Evolutionary conservation across 2,329 filamentous ascomycete species (phyloP).

Genomic region (Geosmithia putterillii): DNA sequence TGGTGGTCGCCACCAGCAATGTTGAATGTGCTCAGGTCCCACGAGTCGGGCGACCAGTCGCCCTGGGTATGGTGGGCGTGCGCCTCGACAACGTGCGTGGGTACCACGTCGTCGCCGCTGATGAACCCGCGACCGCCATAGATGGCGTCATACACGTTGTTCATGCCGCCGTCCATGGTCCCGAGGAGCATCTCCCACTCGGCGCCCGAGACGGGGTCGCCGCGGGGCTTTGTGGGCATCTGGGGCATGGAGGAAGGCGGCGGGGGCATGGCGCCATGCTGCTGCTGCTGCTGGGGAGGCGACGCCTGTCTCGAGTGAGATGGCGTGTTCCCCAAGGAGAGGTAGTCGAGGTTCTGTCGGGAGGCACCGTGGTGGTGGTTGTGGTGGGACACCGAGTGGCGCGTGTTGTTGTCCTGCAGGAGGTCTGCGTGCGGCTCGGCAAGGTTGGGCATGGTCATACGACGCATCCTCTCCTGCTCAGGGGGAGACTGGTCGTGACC

Average conservation of each 20-base stretch:
- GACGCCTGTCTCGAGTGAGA: slow-evolving; percentile 36
- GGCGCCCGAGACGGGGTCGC: slow-evolving; percentile 38
- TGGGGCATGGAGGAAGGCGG: background rate
- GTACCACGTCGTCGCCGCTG: slow-evolving; percentile 20
- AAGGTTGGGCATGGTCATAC: slow-evolving; percentile 39
- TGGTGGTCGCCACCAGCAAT: too few species aligned
- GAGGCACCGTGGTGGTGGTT: background rate
- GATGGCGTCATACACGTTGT: slow-evolving; percentile 76
- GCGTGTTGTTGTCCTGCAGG: background rate
- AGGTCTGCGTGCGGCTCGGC: slow-evolving; percentile 21
- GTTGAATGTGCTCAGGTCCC: slow-evolving; percentile 39
- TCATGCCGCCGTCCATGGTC: slow-evolving; percentile 65
- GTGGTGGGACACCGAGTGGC: background rate
- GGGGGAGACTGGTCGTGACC: slow-evolving; percentile 36
- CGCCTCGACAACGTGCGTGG: slow-evolving; percentile 4
- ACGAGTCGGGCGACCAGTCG: slow-evolving; percentile 45
- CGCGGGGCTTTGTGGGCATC: slow-evolving; percentile 1
- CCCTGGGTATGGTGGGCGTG: background rate
- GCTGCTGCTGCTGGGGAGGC: slow-evolving; percentile 19
- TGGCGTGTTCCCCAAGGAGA: slow-evolving; percentile 35
- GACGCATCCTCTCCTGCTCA: slow-evolving; percentile 45
- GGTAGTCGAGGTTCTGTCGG: slow-evolving; percentile 43
- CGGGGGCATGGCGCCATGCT: background rate
- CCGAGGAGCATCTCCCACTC: slow-evolving; percentile 79
- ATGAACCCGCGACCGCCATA: slow-evolving; percentile 50